Percentiles rank a stretch among this genome's conserved stretches.
phyloP scores from a whole-genome alignment of 73 alveolate species.

The Blepharisma japonicum region DNA sequence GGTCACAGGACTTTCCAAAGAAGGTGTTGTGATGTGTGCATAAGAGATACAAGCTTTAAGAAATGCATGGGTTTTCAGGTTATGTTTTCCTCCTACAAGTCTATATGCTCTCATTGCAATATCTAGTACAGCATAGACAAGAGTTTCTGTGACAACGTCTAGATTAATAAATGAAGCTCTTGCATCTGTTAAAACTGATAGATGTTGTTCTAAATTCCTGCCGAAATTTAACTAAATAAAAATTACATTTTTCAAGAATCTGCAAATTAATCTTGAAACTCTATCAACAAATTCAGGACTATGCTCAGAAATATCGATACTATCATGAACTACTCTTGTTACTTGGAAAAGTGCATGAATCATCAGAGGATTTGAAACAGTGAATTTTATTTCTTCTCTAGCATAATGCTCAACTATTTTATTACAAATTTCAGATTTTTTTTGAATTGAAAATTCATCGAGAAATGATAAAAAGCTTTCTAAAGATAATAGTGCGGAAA shows the following conservation, averaged over 20 bases:
- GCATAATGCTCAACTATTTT: constrained; percentile 76
- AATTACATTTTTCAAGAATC: constrained; percentile 61
- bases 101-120: constrained; percentile 75
- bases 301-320: background rate
- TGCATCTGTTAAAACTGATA: constrained; percentile 84
- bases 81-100: constrained; percentile 77
- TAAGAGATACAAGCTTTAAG: constrained; percentile 89
- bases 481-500: constrained; percentile 54
- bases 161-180: constrained; percentile 80
- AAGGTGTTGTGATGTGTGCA: constrained; percentile 84
- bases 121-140: constrained; percentile 59
- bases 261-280: constrained; percentile 59
- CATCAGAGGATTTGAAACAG: constrained; percentile 67
- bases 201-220: constrained; percentile 77
- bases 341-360: constrained; percentile 76
- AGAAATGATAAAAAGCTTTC: constrained; percentile 81
- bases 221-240: constrained; percentile 67
- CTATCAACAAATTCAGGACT: constrained; percentile 40
- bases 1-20: constrained; percentile 59
- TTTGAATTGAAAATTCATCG: constrained; percentile 73
- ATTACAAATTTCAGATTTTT: constrained; percentile 85
- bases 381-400: constrained; percentile 61
- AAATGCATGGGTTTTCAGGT: constrained; percentile 77
- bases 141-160: constrained; percentile 76
- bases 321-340: constrained; percentile 54